Evolutionary conservation across 2,329 filamentous ascomycete species (phyloP).

Genomic region (Alternaria rosae): DNA sequence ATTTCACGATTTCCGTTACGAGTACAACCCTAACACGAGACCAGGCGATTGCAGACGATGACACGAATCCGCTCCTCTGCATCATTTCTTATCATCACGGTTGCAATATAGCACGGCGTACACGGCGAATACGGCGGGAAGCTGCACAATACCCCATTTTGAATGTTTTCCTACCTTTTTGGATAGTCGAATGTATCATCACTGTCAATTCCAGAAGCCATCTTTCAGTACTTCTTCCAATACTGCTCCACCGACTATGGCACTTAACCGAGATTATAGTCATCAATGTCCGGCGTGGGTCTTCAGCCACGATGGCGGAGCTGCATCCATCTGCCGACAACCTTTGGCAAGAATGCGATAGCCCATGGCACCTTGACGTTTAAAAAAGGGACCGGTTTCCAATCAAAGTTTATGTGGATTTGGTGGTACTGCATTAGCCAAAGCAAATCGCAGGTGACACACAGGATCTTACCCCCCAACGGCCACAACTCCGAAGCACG

Average conservation of each 20-base stretch:
- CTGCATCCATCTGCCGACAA: neutral
- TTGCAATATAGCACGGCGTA: constrained; percentile 42
- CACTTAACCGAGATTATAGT: constrained; percentile 17
- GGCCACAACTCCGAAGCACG: constrained; percentile 29
- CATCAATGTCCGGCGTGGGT: neutral
- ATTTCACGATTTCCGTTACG: neutral
- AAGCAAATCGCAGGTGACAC: constrained; percentile 6
- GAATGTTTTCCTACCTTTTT: constrained; percentile 26
- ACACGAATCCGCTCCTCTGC: constrained; percentile 2
- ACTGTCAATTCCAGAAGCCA: constrained; percentile 18
- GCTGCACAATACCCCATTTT: constrained; percentile 45
- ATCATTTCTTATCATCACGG: constrained; percentile 17
- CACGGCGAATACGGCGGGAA: constrained; percentile 32
- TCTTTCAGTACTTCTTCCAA: constrained; percentile 4
- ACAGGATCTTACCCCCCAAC: constrained; percentile 18
- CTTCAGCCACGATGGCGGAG: neutral
- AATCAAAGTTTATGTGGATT: constrained; percentile 8
- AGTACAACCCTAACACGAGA: constrained; percentile 17
- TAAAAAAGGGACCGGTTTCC: neutral
- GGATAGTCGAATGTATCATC: constrained; percentile 40
- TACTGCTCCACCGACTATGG: constrained; percentile 9
- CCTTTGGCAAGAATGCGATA: neutral
- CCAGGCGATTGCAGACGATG: constrained; percentile 46
- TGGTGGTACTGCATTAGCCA: constrained; percentile 11
- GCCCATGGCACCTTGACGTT: neutral